Percentiles rank a stretch among this genome's conserved stretches.
These are phyloP conservation scores for Theileria annulata DNA, from an alignment of 169 alveolate species.

Conservation along the genomic window DNA sequence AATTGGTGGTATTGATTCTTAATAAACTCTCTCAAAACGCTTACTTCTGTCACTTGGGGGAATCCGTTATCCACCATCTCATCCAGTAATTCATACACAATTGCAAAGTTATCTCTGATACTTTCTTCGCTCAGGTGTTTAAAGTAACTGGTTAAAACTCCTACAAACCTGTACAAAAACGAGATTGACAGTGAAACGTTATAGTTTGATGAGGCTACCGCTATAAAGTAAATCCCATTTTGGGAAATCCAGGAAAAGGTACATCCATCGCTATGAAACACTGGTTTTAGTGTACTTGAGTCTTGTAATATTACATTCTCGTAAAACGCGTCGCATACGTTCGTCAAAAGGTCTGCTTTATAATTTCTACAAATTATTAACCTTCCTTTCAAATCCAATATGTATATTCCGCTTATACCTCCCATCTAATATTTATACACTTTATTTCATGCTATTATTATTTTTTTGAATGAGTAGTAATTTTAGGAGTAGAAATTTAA, in stretches of 20 bases:
- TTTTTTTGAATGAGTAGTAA: not conserved
- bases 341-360: slow-evolving; percentile 80
- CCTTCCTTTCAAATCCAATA: slow-evolving; percentile 90
- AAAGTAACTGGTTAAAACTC: slow-evolving; percentile 94
- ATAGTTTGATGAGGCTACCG: slow-evolving; percentile 77
- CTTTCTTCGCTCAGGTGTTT: slow-evolving; percentile 97
- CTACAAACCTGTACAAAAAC: slow-evolving; percentile 69
- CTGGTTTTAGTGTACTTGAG: slow-evolving; percentile 91
- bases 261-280: slow-evolving; percentile 91
- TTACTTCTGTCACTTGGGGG: slow-evolving; percentile 93
- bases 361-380: slow-evolving; percentile 87
- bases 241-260: slow-evolving; percentile 96
- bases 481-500: not conserved
- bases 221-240: slow-evolving; percentile 89
- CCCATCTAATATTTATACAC: slow-evolving; percentile 67
- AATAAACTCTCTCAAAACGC: slow-evolving; percentile 74
- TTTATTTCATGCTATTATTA: not conserved
- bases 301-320: slow-evolving; percentile 93
- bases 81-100: slow-evolving; percentile 97
- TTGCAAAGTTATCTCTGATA: slow-evolving; percentile 97
- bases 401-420: slow-evolving; percentile 90
- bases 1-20: slow-evolving; percentile 85
- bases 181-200: slow-evolving; percentile 73
- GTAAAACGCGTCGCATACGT: slow-evolving; percentile 83
- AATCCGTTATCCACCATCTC: slow-evolving; percentile 99